phyloP scores from a whole-genome alignment of 805 yeast genomes.

The Wickerhamomyces bovis region DNA sequence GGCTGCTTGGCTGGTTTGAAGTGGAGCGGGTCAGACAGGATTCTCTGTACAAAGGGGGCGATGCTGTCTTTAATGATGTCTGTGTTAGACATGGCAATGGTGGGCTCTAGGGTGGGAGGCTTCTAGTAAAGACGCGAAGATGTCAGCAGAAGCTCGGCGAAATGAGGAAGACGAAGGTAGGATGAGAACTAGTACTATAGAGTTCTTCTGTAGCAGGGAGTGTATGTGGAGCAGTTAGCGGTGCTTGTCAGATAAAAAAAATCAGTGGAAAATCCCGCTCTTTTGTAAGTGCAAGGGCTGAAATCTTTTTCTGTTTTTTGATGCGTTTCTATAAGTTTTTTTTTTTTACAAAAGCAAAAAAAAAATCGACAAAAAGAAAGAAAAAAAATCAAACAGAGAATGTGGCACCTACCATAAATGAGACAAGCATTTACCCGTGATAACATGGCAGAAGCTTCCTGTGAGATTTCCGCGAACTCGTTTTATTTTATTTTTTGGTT shows the following conservation, averaged over 20 bases:
- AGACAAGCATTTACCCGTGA: not conserved
- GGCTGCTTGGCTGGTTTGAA: conserved; percentile 58
- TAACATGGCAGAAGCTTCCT: not conserved
- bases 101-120: too few relatives aligned
- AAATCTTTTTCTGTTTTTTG: too few relatives aligned
- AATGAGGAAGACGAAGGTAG: too few relatives aligned
- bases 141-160: not conserved
- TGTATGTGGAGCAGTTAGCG: not conserved
- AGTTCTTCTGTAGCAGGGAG: too few relatives aligned
- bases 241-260: not conserved
- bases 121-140: not conserved
- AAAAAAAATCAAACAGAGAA: too few relatives aligned
- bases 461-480: not conserved
- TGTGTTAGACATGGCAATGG: conserved; percentile 15
- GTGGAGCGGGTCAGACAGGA: conserved; percentile 52
- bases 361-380: too few relatives aligned
- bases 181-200: too few relatives aligned
- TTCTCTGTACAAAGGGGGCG: conserved; percentile 57
- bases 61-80: conserved; percentile 27
- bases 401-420: not conserved
- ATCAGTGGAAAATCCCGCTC: not conserved
- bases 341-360: too few relatives aligned
- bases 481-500: too few relatives aligned
- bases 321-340: too few relatives aligned
- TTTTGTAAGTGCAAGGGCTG: not conserved